Percentiles rank a stretch among this genome's conserved stretches.
Conservation (phyloP, 1,139 yeast species). For the Taphrina pruni region DNA sequence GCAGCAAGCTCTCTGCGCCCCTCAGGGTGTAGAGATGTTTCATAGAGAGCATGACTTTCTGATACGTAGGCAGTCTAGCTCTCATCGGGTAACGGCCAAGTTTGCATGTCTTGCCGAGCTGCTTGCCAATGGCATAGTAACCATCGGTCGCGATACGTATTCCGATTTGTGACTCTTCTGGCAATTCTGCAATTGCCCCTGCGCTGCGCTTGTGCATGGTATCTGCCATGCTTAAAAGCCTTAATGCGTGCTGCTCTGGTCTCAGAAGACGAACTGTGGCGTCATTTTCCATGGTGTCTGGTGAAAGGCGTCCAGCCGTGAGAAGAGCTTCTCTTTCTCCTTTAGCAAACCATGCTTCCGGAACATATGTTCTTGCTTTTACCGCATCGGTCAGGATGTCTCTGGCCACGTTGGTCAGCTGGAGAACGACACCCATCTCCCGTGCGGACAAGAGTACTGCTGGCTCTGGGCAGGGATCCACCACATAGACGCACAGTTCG, state of each 20-base stretch:
- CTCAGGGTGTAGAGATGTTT: conserved; percentile 23
- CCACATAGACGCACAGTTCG: conserved; percentile 36
- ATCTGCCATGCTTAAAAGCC: conserved; percentile 21
- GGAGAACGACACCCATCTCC: conserved; percentile 40
- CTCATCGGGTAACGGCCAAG: conserved; percentile 23
- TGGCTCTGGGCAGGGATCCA: conserved; percentile 14
- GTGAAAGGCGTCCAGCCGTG: neutral
- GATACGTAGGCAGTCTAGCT: conserved; percentile 23
- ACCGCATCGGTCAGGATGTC: conserved; percentile 40
- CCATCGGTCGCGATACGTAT: conserved; percentile 37
- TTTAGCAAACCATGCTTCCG: conserved; percentile 15
- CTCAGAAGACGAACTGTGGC: neutral
- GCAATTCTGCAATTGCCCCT: conserved; percentile 26
- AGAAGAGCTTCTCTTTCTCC: conserved; percentile 26
- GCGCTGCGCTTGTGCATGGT: conserved; percentile 32
- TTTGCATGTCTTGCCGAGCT: conserved; percentile 12
- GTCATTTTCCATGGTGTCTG: neutral
- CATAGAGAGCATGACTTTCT: conserved; percentile 11
- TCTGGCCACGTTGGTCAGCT: conserved; percentile 34
- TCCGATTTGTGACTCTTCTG: conserved; percentile 24
- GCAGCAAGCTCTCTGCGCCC: neutral
- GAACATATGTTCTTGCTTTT: conserved; percentile 31
- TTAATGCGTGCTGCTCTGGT: conserved; percentile 21
- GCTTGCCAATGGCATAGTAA: conserved; percentile 38
- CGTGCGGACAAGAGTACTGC: conserved; percentile 29